These are phyloP conservation scores for Podospora comata DNA, from an alignment of 495 filamentous ascomycete species.

Conservation along the genomic window DNA sequence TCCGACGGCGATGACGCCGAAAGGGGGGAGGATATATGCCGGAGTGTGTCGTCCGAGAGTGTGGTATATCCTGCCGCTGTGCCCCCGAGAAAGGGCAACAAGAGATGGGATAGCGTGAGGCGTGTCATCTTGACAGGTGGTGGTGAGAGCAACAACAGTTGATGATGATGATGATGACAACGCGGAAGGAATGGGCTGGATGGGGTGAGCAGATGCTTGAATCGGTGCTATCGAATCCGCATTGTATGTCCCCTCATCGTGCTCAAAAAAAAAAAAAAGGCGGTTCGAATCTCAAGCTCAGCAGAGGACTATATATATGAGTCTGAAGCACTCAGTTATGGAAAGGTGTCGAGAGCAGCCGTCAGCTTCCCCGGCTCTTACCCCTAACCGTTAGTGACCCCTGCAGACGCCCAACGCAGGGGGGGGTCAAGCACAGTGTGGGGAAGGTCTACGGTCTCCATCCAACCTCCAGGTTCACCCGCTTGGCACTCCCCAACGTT, in stretches of 20 bases:
- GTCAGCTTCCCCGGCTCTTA: neutral
- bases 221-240: neutral
- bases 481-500: neutral
- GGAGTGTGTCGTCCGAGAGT: constrained; percentile 1
- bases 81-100: neutral
- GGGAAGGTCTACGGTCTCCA: neutral
- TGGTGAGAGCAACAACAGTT: neutral
- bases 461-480: neutral
- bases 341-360: neutral
- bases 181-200: neutral
- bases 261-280: neutral
- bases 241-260: neutral
- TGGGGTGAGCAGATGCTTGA: neutral
- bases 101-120: neutral
- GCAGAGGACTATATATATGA: neutral
- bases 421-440: neutral
- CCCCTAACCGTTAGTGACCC: neutral
- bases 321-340: too few species aligned
- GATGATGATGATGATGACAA: neutral
- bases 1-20: constrained; percentile 66
- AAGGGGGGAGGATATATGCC: constrained; percentile 32
- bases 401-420: neutral
- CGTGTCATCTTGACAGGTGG: neutral
- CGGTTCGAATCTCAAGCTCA: neutral
- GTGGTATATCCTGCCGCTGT: neutral